A percentile compares a stretch with the other conserved stretches of the same genome.
Evolutionary conservation across 148 eudicot genomes (phyloP).

Genomic region (Chenopodium formosanum): DNA sequence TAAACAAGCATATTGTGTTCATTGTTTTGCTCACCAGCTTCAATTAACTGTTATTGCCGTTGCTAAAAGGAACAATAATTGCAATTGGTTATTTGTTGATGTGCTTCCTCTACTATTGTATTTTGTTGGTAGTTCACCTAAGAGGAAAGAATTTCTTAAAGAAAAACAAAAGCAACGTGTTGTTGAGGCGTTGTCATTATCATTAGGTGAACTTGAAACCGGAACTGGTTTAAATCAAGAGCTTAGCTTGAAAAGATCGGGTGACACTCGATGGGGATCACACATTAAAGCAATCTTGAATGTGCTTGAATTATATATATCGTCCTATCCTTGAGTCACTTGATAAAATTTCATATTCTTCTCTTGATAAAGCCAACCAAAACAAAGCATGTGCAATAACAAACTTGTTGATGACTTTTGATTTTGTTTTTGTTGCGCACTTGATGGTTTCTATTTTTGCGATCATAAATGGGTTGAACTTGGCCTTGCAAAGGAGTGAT

Average conservation of each 20-base stretch:
- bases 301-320: background rate
- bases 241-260: background rate
- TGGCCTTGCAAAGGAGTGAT: no score
- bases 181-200: background rate
- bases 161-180: background rate
- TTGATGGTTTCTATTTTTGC: no score
- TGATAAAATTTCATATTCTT: background rate
- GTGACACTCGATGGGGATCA: slow-evolving; percentile 19
- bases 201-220: background rate
- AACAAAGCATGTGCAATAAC: background rate
- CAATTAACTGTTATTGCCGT: no score
- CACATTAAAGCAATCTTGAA: slow-evolving; percentile 12
- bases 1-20: no score
- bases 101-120: no score
- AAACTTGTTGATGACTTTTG: background rate
- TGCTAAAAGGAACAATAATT: no score
- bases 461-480: no score
- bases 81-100: no score
- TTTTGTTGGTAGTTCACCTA: no score
- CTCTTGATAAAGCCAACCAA: background rate
- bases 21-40: no score
- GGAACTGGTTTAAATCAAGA: slow-evolving; percentile 15
- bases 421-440: background rate
- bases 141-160: no score
- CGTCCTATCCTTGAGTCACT: background rate